phyloP scores from a whole-genome alignment of 192 early-diverging fungal species.

The Coemansia javaensis region DNA sequence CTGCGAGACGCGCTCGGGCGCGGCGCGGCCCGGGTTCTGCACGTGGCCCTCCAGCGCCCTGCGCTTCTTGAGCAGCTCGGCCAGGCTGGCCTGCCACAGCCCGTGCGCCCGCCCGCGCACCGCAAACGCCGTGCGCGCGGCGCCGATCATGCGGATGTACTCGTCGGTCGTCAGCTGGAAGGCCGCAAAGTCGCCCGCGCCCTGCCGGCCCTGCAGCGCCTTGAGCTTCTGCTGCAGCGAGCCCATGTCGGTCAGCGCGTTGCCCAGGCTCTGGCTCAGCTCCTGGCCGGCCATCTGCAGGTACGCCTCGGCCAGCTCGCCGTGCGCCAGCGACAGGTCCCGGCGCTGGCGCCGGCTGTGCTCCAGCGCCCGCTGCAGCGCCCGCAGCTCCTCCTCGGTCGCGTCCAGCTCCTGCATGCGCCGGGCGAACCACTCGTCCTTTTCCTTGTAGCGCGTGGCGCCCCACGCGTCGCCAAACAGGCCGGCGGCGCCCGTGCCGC shows the following conservation, averaged over 20 bases:
- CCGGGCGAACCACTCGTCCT: constrained; percentile 73
- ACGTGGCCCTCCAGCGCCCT: constrained; percentile 61
- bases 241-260: constrained; percentile 66
- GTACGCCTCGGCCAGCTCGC: constrained; percentile 81
- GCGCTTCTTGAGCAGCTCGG: constrained; percentile 66
- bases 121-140: constrained; percentile 75
- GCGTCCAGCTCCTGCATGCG: constrained; percentile 71
- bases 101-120: constrained; percentile 66
- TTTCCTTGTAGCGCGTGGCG: constrained; percentile 63
- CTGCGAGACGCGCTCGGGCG: constrained; percentile 38
- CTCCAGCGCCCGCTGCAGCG: constrained; percentile 73
- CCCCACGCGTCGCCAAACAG: constrained; percentile 71
- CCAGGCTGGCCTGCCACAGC: constrained; percentile 63
- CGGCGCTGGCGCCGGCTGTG: constrained; percentile 66
- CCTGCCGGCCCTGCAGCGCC: constrained; percentile 75
- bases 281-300: constrained; percentile 67
- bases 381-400: constrained; percentile 72
- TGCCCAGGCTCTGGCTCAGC: constrained; percentile 60
- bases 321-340: constrained; percentile 64
- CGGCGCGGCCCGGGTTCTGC: constrained; percentile 26
- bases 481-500: constrained; percentile 27
- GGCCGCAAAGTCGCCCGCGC: constrained; percentile 65
- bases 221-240: constrained; percentile 76
- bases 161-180: constrained; percentile 81
- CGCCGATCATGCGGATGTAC: constrained; percentile 80